Base-by-base conservation (phyloP, 2,329 filamentous ascomycete genomes). In the Aspergillus persii region DNA sequence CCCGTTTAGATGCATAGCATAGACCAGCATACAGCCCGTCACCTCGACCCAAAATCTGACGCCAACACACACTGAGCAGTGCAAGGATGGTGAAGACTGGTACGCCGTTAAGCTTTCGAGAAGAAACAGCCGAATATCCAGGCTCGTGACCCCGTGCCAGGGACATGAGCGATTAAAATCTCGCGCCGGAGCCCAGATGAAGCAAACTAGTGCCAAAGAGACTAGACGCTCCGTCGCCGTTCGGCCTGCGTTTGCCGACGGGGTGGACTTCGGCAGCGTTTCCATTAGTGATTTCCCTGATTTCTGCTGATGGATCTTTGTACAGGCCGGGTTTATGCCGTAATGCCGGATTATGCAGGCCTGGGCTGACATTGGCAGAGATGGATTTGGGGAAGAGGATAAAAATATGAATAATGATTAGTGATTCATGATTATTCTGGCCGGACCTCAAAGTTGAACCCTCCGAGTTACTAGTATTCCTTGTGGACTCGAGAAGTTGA, bases 211-310 rank as follows among this genome's bases (percentile, higher is more conserved):
- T 47, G 49, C 54, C 9, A 54, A 59, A 59, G 27, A 11, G 47
- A 59, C 47, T 50, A 55, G 53, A 59, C 50, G 31, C 33, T 59
- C 57, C 52, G 57, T 33, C 33, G 44, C 23, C 18, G 41, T 48
- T 62, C 64, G 64, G 64, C 57, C 63, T 61, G 51, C 26, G 23
- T 54, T 54, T 66, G 64, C 64, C 64, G 64, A 62, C 41, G 51
- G 50, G 44, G 48, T 3, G 44, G 18, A 54, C 39, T 41, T 41
- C 36, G 36, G 36, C 11, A 12, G 36, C 36, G 3, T 41, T 41
- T 12, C 36, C 15, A 23, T 23, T 23, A 23, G 18, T 23, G 18
- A 23, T 23, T 23, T 23, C 18, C 18, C 18, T 23, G 18, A 23
- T 41, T 41, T 39, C 12, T 5, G 3, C n/a, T 15, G 36, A 6